Percentiles rank a stretch among this genome's conserved stretches.
These are phyloP conservation scores for Rhynchosporium secalis DNA, from an alignment of 2,329 filamentous ascomycete genomes.

Conservation along the genomic window DNA sequence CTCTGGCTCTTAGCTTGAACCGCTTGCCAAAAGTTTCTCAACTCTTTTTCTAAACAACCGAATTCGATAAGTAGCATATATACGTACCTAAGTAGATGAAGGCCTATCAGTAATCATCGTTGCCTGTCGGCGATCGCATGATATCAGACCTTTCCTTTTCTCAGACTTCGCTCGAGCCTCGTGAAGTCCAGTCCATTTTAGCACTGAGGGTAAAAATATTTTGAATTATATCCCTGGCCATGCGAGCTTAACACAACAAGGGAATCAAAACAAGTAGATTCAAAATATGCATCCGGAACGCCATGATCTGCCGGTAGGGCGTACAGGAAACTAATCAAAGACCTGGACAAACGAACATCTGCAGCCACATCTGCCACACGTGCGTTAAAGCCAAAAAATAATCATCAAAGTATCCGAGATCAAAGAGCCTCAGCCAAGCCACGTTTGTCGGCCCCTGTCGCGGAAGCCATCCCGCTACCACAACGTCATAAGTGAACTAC, in stretches of 20 bases:
- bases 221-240: neutral
- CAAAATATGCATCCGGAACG: neutral
- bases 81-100: too few relatives aligned
- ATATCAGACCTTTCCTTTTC: neutral
- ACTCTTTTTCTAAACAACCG: too few relatives aligned
- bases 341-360: neutral
- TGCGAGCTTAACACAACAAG: neutral
- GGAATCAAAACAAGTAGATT: neutral
- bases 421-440: slow-evolving; percentile 5
- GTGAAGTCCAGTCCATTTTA: neutral
- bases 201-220: neutral
- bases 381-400: neutral
- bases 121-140: too few relatives aligned
- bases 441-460: slow-evolving; percentile 17
- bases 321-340: slow-evolving; percentile 2
- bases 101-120: too few relatives aligned
- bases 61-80: too few relatives aligned
- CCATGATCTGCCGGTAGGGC: slow-evolving; percentile 2
- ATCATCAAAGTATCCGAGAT: neutral
- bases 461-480: neutral
- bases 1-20: too few relatives aligned
- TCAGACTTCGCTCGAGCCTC: slow-evolving; percentile 7
- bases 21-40: neutral
- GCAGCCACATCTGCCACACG: slow-evolving; percentile 1
- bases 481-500: slow-evolving; percentile 18